A percentile compares a stretch with the other conserved stretches of the same genome.
Evolutionary conservation across 495 filamentous ascomycete species (phyloP).

Genomic region (Glutinoglossum americanum): DNA sequence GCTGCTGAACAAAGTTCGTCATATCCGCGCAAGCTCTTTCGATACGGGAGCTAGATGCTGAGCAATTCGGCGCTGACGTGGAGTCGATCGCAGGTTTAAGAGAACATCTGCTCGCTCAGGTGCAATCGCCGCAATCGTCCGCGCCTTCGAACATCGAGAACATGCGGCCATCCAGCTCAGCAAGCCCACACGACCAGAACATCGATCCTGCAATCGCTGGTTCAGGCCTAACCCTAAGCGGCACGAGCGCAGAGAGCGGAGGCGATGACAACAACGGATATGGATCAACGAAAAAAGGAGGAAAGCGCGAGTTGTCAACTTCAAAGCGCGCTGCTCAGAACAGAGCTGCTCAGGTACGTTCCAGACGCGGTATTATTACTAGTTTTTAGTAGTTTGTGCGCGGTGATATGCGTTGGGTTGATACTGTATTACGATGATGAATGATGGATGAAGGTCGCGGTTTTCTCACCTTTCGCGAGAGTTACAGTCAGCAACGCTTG

Average conservation of each 20-base stretch:
- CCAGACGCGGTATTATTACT: not conserved
- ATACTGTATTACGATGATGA: not conserved
- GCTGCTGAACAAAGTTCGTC: conserved; percentile 29
- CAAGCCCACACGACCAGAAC: conserved; percentile 22
- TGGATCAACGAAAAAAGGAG: conserved; percentile 22
- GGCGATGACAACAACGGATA: conserved; percentile 15
- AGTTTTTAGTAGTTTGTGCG: not conserved
- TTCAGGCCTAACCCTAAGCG: conserved; percentile 1
- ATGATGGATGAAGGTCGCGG: not conserved
- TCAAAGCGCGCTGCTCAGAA: conserved; percentile 96
- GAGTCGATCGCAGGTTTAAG: conserved; percentile 22
- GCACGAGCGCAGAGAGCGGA: conserved; percentile 5
- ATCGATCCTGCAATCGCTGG: conserved; percentile 16
- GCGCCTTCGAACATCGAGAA: conserved; percentile 13
- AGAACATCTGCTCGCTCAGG: conserved; percentile 28
- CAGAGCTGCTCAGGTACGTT: conserved; percentile 72
- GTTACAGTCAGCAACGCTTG: conserved; percentile 3
- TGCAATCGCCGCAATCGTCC: conserved; percentile 17
- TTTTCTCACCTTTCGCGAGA: not conserved
- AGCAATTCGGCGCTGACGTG: not conserved
- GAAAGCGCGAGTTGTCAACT: conserved; percentile 75
- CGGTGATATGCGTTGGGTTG: not conserved
- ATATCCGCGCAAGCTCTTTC: conserved; percentile 1
- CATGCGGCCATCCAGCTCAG: conserved; percentile 20
- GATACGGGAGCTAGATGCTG: conserved; percentile 1